Evolutionary conservation across 805 yeast genomes (phyloP).

Genomic region (Cyberlindnera amylophila): DNA sequence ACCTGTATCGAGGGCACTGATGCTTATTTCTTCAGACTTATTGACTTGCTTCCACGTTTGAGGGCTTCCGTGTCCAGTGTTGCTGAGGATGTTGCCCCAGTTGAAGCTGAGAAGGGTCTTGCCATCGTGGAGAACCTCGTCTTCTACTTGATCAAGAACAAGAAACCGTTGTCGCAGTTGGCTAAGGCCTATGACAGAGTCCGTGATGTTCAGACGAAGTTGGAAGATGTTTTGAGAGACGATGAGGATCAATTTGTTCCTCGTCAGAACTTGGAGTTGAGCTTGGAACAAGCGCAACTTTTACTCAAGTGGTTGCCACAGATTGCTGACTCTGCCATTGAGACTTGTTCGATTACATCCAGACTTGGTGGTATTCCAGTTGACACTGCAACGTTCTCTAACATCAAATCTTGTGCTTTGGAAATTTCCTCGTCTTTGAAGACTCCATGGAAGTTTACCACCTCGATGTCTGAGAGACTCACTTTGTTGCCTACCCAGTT

Average conservation of each 20-base stretch:
- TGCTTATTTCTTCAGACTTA: slow-evolving; percentile 56
- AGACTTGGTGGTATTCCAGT: slow-evolving; percentile 12
- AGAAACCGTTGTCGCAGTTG: slow-evolving; percentile 41
- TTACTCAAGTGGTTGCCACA: slow-evolving; percentile 33
- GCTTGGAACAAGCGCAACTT: slow-evolving; percentile 12
- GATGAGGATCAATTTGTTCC: slow-evolving; percentile 22
- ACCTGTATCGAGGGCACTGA: slow-evolving; percentile 43
- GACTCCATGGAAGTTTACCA: slow-evolving; percentile 18
- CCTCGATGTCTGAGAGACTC: slow-evolving; percentile 21
- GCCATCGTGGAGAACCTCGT: slow-evolving; percentile 73
- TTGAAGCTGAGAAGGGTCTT: slow-evolving; percentile 71
- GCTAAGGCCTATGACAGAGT: slow-evolving; percentile 22
- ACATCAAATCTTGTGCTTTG: slow-evolving; percentile 9
- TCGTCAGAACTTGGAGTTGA: slow-evolving; percentile 8
- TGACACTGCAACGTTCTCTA: slow-evolving; percentile 21
- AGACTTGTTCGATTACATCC: slow-evolving; percentile 19
- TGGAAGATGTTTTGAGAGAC: slow-evolving; percentile 22
- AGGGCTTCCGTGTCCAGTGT: slow-evolving; percentile 59
- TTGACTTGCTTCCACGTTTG: slow-evolving; percentile 79
- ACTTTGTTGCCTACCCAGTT: slow-evolving; percentile 18
- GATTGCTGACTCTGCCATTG: slow-evolving; percentile 30
- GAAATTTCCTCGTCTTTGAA: slow-evolving; percentile 15
- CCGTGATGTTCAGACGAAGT: slow-evolving; percentile 16
- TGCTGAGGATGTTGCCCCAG: slow-evolving; percentile 70
- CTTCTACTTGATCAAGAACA: slow-evolving; percentile 48